Percentiles rank a stretch among this genome's conserved stretches.
These are phyloP conservation scores for Trichocladium uniseriatum DNA, from an alignment of 495 filamentous ascomycete genomes.

Conservation along the genomic window DNA sequence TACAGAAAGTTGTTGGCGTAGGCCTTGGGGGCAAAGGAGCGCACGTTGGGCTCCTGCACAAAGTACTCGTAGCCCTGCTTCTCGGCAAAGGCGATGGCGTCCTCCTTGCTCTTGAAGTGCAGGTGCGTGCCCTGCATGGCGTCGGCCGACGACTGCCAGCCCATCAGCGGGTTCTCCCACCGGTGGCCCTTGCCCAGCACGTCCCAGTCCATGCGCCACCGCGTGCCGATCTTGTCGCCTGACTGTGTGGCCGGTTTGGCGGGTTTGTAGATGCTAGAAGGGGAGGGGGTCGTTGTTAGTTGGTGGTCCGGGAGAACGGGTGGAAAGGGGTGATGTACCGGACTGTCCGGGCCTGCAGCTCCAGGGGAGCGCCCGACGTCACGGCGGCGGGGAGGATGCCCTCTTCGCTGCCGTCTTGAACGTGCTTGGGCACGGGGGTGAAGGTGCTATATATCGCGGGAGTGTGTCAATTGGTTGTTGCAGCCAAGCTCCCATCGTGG, in stretches of 20 bases:
- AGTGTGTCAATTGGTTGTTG: neutral
- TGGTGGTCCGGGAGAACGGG: neutral
- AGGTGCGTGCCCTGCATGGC: constrained; percentile 84
- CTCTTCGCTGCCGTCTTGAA: constrained; percentile 88
- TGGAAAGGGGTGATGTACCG: constrained; percentile 47
- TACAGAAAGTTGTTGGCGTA: constrained; percentile 96
- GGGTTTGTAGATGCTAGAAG: constrained; percentile 71
- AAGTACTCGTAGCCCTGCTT: constrained; percentile 99
- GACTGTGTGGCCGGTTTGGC: constrained; percentile 92
- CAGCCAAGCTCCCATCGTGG: neutral
- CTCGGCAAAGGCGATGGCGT: constrained; percentile 88
- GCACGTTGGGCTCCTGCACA: constrained; percentile 89
- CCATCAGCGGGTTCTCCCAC: constrained; percentile 98
- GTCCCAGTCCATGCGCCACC: constrained; percentile 99
- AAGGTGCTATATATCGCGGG: constrained; percentile 50
- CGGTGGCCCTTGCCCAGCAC: constrained; percentile 73
- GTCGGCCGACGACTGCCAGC: constrained; percentile 95
- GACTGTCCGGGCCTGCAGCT: constrained; percentile 86
- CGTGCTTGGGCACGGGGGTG: constrained; percentile 76
- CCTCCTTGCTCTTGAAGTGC: constrained; percentile 87
- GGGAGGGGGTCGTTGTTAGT: neutral
- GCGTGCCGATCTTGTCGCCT: constrained; percentile 66
- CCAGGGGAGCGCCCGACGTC: constrained; percentile 85
- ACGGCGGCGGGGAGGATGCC: constrained; percentile 68
- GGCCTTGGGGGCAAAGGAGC: constrained; percentile 78